Evolutionary conservation across 129 eudicot species (phyloP), one percentile per base, ranked within the genome.

Genomic region (Silybum marianum): DNA sequence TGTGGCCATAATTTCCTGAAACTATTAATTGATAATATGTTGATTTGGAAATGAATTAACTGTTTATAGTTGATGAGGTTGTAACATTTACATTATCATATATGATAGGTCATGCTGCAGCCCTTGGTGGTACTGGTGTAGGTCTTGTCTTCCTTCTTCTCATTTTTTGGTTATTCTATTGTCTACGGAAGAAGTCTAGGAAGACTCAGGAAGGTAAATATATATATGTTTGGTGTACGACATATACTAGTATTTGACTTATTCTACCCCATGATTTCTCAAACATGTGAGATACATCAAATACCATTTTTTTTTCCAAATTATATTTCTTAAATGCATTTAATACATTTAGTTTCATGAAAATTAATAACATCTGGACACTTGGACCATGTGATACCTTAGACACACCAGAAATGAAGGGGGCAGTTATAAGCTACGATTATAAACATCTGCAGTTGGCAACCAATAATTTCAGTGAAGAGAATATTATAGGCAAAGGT

Each of bases 401-500:
- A 78, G 90, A 81, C 9, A 77, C 72, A 85, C 72, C 76, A 26
- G 87, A 85, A 13, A n/a, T 89, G 70, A 85, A 85, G 83, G 88
- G 91, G 23, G 86, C 84, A 19, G 38, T 84, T 26, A n/a, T n/a
- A n/a, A 75, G 30, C 38, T 85, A 80, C 84, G 44, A 65, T 69
- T 80, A 85, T 67, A 70, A 34, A 62, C 36, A 77, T 36, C 67
- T 83, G 48, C 76, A 77, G 73, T 21, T 60, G 68, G 86, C 86
- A 28, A 83, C 86, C 22, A n/a, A 71, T 60, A 74, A 85, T 58
- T 89, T 89, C 26, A 85, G 88, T 7, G 89, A 89, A 46, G 89
- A 71, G 79, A 85, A 83, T 77, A 85, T 83, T 71, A 60, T 89
- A 6, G 93, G 90, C 32, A 89, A 71, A 85, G 93, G 93, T 44